A percentile compares a stretch with the other conserved stretches of the same genome.
Conservation (phyloP, 73 alveolate species). For the Paramecium primaurelia region DNA sequence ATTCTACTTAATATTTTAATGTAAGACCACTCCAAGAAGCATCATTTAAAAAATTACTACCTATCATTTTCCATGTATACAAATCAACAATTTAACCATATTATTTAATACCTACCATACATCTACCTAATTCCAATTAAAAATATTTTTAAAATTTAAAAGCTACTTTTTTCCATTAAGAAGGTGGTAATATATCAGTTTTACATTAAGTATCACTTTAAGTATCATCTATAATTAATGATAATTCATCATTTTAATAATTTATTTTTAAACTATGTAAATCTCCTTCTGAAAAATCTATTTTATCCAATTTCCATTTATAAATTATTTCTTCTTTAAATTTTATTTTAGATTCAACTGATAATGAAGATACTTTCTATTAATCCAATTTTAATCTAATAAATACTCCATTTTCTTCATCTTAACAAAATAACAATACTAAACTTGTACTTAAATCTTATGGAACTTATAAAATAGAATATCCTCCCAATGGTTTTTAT, state of each 20-base stretch:
- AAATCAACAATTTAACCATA: constrained; percentile 28
- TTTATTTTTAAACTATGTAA: constrained; percentile 18
- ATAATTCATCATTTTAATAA: constrained; percentile 49
- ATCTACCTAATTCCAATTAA: constrained; percentile 34
- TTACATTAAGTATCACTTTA: not conserved
- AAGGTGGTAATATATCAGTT: not conserved
- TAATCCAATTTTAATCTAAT: not conserved
- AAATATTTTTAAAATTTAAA: constrained; percentile 31
- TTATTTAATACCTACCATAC: constrained; percentile 3
- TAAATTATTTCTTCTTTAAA: not conserved
- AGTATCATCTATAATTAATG: constrained; percentile 35
- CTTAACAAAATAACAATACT: not conserved
- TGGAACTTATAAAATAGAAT: not conserved
- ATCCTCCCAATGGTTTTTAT: not conserved
- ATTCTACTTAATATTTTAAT: constrained; percentile 7
- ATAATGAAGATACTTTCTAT: not conserved
- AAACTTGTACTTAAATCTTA: not conserved
- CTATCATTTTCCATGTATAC: constrained; percentile 48
- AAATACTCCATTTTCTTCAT: not conserved
- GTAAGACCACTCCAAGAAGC: constrained; percentile 42
- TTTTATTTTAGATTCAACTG: not conserved
- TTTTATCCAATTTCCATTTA: constrained; percentile 29
- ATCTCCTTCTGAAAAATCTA: constrained; percentile 45
- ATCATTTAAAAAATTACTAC: constrained; percentile 36
- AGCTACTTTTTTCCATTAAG: not conserved